Evolutionary conservation across 2,329 filamentous ascomycete species (phyloP).

Genomic region (Pezicula rhizophila): DNA sequence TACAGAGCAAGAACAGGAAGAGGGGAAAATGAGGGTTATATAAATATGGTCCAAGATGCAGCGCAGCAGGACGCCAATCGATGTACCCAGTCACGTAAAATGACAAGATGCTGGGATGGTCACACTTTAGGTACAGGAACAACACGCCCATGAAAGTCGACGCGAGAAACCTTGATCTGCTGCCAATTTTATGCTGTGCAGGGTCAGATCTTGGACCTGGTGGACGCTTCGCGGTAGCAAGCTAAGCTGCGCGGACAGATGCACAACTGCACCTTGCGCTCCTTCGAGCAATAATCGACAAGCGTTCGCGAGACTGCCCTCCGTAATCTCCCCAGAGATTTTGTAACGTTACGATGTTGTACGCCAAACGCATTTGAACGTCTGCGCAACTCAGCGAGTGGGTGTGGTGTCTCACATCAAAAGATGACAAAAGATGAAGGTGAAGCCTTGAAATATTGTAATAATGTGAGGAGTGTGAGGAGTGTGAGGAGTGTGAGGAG

Average conservation of each 20-base stretch:
- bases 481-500: neutral
- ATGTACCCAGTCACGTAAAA: neutral
- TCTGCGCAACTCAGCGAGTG: neutral
- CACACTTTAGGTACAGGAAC: neutral
- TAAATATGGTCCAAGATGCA: neutral
- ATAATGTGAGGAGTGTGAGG: neutral
- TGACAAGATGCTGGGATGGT: neutral
- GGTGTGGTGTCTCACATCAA: neutral
- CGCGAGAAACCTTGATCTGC: neutral
- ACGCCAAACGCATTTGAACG: neutral
- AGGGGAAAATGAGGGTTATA: neutral
- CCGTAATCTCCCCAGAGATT: neutral
- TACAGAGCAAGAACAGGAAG: neutral
- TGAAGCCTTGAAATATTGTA: no score
- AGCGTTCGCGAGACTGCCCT: neutral
- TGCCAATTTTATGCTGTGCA: neutral
- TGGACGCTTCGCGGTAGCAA: neutral
- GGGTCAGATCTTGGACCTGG: neutral
- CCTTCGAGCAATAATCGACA: conserved; percentile 5
- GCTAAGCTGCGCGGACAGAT: neutral
- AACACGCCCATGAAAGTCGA: neutral
- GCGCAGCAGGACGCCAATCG: neutral
- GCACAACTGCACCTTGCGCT: neutral
- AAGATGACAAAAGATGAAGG: no score
- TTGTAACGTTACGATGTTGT: conserved; percentile 5